Evolutionary conservation across 495 filamentous ascomycete genomes (phyloP).

Genomic region (Cryomyces minteri): DNA sequence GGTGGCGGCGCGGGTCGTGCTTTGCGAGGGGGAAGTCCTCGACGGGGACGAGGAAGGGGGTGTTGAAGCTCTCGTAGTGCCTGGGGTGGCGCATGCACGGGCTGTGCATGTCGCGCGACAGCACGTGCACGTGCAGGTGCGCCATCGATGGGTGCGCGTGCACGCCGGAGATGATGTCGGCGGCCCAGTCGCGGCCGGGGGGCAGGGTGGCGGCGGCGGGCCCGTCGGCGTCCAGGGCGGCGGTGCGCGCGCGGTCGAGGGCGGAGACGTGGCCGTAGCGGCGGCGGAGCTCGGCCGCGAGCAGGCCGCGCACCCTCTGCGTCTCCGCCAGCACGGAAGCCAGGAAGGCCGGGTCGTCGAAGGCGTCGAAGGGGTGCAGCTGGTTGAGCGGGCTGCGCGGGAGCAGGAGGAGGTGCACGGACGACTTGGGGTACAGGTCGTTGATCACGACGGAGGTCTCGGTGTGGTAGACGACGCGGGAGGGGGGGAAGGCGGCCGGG

Average conservation of each 20-base stretch:
- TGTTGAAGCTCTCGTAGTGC: constrained; percentile 87
- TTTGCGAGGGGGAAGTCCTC: constrained; percentile 57
- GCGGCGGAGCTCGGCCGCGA: constrained; percentile 58
- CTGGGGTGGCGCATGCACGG: constrained; percentile 57
- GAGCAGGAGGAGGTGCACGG: constrained; percentile 70
- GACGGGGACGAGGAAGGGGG: constrained; percentile 69
- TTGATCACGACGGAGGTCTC: constrained; percentile 60
- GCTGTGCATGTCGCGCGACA: constrained; percentile 55
- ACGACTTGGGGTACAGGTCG: constrained; percentile 72
- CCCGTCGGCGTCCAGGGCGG: constrained; percentile 28
- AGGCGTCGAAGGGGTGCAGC: constrained; percentile 60
- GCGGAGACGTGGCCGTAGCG: constrained; percentile 43
- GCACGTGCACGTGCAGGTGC: constrained; percentile 79
- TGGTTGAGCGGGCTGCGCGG: constrained; percentile 48
- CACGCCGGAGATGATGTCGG: constrained; percentile 59
- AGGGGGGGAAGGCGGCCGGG: constrained; percentile 41
- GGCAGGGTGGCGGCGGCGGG: constrained; percentile 35
- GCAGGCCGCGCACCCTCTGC: constrained; percentile 38
- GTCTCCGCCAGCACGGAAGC: constrained; percentile 40
- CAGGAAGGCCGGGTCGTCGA: constrained; percentile 55
- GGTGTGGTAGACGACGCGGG: constrained; percentile 48
- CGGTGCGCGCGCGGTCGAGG: constrained; percentile 35
- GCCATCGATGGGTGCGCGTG: constrained; percentile 86
- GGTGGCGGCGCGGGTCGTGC: constrained; percentile 39
- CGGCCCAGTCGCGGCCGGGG: constrained; percentile 54